Percentiles rank a stretch among this genome's conserved stretches.
phyloP scores from a whole-genome alignment of 345 rosid species.

The Melastoma malabathricum region DNA sequence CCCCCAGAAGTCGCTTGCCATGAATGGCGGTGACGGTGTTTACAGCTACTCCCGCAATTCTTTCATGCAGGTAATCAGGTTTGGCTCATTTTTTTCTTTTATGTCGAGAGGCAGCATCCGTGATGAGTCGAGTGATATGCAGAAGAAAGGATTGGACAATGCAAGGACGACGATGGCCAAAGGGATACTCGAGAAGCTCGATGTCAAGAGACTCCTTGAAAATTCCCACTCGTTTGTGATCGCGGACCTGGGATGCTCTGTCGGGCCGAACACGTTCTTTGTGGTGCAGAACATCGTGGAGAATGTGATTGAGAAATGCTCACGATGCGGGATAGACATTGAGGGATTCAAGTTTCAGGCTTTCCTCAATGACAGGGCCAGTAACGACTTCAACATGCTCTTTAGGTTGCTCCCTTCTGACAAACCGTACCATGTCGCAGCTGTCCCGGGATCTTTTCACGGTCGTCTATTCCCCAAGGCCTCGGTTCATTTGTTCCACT shows the following conservation, averaged over 20 bases:
- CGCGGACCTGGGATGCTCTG: constrained; percentile 17
- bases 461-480: constrained; percentile 19
- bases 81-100: not conserved
- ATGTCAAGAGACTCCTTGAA: not conserved
- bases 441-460: constrained; percentile 24
- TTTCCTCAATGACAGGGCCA: constrained; percentile 23
- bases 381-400: constrained; percentile 37
- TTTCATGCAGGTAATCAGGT: constrained; percentile 1
- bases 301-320: constrained; percentile 11
- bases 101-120: not conserved
- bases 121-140: not conserved
- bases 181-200: not conserved
- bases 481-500: constrained; percentile 18
- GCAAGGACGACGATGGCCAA: constrained; percentile 1
- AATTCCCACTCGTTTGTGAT: constrained; percentile 1
- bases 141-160: constrained; percentile 3
- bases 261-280: constrained; percentile 27
- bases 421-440: constrained; percentile 14
- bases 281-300: constrained; percentile 21
- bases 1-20: not conserved
- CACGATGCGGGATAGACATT: not conserved
- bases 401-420: constrained; percentile 20
- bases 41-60: constrained; percentile 7
- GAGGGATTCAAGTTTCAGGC: constrained; percentile 24
- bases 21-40: constrained; percentile 1